Evolutionary conservation across 164 flowering plant genomes (phyloP).

Genomic region (Piper betle): DNA sequence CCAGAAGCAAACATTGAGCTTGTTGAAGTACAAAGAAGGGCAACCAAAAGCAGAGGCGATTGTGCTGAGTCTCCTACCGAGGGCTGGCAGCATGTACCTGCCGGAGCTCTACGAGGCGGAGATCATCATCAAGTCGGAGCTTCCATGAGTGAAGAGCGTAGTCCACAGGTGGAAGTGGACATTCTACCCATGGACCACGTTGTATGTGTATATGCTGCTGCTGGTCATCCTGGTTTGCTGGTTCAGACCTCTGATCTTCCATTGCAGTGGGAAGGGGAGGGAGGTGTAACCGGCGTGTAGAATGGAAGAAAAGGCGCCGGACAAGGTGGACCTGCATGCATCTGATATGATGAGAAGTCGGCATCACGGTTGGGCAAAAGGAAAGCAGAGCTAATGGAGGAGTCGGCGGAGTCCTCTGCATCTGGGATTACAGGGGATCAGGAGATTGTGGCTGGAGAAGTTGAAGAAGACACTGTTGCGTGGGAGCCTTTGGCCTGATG

Average conservation of each 20-base stretch:
- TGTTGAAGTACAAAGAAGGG: conserved; percentile 45
- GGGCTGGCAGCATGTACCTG: conserved; percentile 44
- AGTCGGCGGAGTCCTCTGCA: background rate
- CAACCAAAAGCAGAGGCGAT: conserved; percentile 34
- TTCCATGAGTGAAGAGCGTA: conserved; percentile 49
- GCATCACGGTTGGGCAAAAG: conserved; percentile 37
- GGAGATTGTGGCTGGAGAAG: background rate
- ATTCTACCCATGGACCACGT: conserved; percentile 56
- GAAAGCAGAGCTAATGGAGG: conserved; percentile 16
- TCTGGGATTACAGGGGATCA: background rate
- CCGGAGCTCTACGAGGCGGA: conserved; percentile 66
- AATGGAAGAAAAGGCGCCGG: conserved; percentile 9
- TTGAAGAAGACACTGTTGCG: background rate
- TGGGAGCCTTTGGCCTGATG: conserved; percentile 1
- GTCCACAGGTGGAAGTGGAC: conserved; percentile 68
- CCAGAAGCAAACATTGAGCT: conserved; percentile 26
- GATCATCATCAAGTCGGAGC: conserved; percentile 44
- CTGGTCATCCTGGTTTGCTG: conserved; percentile 28
- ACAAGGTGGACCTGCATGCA: background rate
- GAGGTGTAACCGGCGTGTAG: background rate
- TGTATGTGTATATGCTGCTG: conserved; percentile 31
- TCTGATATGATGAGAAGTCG: conserved; percentile 37
- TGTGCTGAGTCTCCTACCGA: conserved; percentile 32
- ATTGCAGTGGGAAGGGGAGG: background rate
- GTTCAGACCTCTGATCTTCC: conserved; percentile 19